Percentiles rank a stretch among this genome's conserved stretches.
Conservation (phyloP, 2,329 filamentous ascomycete genomes). For the Fusarium sp. region DNA sequence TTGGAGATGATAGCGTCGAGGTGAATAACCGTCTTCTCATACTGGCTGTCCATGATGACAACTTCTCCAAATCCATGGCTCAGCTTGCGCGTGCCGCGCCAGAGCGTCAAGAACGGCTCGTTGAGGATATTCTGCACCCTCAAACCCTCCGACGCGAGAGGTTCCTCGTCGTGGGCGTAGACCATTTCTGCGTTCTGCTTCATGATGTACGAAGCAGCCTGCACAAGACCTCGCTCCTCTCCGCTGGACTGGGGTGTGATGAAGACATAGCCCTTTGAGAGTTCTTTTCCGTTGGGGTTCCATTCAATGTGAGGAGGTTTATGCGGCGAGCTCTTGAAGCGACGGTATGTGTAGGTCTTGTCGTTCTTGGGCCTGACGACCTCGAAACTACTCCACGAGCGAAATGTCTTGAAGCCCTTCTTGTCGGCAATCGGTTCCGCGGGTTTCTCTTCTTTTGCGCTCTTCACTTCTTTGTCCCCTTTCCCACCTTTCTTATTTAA, state of each 20-base stretch:
- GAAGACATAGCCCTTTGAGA: constrained; percentile 48
- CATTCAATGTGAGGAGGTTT: constrained; percentile 41
- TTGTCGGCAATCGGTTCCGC: neutral
- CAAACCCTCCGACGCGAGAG: constrained; percentile 38
- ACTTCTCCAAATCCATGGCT: constrained; percentile 52
- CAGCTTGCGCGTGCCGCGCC: constrained; percentile 46
- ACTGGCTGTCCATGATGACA: constrained; percentile 50
- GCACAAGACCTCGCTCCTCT: constrained; percentile 15
- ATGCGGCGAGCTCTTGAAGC: constrained; percentile 45
- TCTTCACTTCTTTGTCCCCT: neutral
- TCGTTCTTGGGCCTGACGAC: constrained; percentile 29
- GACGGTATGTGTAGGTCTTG: constrained; percentile 36
- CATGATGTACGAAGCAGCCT: constrained; percentile 43
- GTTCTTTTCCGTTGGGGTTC: constrained; percentile 30
- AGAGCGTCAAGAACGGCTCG: constrained; percentile 50
- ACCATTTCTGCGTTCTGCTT: constrained; percentile 50
- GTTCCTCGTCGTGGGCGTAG: constrained; percentile 43
- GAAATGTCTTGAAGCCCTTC: constrained; percentile 16
- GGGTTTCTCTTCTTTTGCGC: neutral
- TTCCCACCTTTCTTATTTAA: neutral
- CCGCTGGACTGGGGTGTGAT: constrained; percentile 41
- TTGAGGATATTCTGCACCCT: constrained; percentile 50
- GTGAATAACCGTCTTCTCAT: constrained; percentile 35
- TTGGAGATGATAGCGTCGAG: constrained; percentile 26
- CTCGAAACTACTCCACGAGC: constrained; percentile 41